Evolutionary conservation across 306 rosid genomes (phyloP).

Genomic region (Trichosanthes cucumerina): DNA sequence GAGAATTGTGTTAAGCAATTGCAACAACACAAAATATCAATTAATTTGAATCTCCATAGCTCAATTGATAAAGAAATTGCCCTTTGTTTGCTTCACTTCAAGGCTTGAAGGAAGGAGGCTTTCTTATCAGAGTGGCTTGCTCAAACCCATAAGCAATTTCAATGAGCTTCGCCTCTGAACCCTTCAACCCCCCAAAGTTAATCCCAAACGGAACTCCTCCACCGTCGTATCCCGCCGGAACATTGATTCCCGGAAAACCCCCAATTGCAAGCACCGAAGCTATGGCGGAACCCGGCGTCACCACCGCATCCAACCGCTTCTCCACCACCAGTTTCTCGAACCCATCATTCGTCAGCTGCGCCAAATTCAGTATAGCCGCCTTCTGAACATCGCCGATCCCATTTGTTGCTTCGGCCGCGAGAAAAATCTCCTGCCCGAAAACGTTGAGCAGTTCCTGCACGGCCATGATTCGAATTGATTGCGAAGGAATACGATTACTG

Average conservation of each 20-base stretch:
- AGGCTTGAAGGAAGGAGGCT: constrained; percentile 39
- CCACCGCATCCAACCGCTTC: constrained; percentile 40
- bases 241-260: constrained; percentile 57
- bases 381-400: constrained; percentile 31
- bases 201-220: constrained; percentile 42
- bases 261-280: constrained; percentile 40
- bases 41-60: neutral
- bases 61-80: neutral
- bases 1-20: too few relatives aligned
- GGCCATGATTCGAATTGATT: neutral
- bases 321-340: constrained; percentile 40
- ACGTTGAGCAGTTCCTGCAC: constrained; percentile 22
- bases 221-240: constrained; percentile 52
- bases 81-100: neutral
- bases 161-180: constrained; percentile 50
- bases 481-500: neutral
- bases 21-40: neutral
- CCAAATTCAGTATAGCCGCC: constrained; percentile 22
- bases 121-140: constrained; percentile 53
- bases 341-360: constrained; percentile 26
- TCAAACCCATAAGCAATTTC: constrained; percentile 55
- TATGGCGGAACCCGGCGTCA: constrained; percentile 11
- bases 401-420: constrained; percentile 31
- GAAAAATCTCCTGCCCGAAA: constrained; percentile 40
- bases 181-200: constrained; percentile 56